Base-by-base conservation (phyloP, 1,284 basidiomycete genomes). In the Ceratobasidium sp. region DNA sequence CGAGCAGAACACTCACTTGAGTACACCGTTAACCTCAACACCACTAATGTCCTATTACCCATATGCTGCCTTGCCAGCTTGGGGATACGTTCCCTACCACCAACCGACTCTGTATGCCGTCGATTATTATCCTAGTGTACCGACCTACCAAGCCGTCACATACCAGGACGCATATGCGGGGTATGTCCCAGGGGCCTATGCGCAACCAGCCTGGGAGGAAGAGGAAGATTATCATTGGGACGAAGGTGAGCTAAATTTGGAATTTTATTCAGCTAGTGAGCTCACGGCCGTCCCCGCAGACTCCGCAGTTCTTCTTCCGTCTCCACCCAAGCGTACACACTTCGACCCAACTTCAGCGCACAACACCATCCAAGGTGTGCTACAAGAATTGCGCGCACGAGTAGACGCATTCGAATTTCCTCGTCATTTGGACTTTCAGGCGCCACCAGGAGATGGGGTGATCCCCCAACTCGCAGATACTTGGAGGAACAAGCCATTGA, bases 381-480 rank as follows among this genome's bases (percentile, higher is more conserved):
- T 72, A n/a, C 14, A 44, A 60, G 69, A 72, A 29, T n/a, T 72
- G 57, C 11, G 41, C n/a, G 45, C 57, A 7, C 57, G 31, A 7
- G 69, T 72, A 44, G 33, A 50, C 4, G 22, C 57, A 3, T 72
- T 72, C 48, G 47, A 51, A 17, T 72, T 72, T 33, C 69, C 69
- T 51, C 6, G 33, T 44, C 57, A 31, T 27, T 31, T 72, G 29
- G 69, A 60, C 19, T 72, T 72, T 31, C 31, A 24, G 17, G 45
- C 48, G 22, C 27, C 69, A 19, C 31, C 57, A 3, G 48, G 45
- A 15, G n/a, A 60, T 41, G 69, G 69, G 41, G 47, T 24, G 27
- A 47, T 72, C 27, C 69, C 69, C 44, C 56, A 45, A 11, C 57
- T 72, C 3, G 44, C 69, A n/a, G 57, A 72, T 9, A 62, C 69